Base-by-base conservation (phyloP, 306 rosid species). In the Pterocarpus macrocarpus region DNA sequence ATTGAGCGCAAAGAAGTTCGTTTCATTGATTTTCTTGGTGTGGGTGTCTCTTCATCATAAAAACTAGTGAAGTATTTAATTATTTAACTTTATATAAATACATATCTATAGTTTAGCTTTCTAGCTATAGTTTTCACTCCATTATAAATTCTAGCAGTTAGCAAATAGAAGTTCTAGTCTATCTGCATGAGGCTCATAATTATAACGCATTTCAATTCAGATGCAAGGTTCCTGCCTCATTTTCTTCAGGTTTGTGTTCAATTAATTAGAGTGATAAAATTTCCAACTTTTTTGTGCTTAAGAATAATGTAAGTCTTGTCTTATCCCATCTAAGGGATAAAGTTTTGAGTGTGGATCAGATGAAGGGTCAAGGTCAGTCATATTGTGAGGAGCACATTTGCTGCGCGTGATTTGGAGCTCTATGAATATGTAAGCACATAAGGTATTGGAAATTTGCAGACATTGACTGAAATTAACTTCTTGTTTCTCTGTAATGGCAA, bases 11-110 rank as follows among this genome's bases (percentile, higher is more conserved):
- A 83, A 82, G 80, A 89, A 71, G 86, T 88, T 76, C 90, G 90
- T 62, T 93, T 93, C 91, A 91, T 93, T 71, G 97, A 93, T 93
- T 93, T 93, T 88, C 94, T 93, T 69, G 97, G 97, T 72, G 97
- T 93, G 43, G 97, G 97, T 71, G 81, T 91, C 64, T 80, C 97
- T 73, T 91, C 92, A 56, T 88, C 83, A 14, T 86, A 58, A 72
- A 75, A 76, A 14, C 28, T 30, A 67, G 17, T 68, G 2, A 45
- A 74, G 62, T 58, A 59, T 82, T 80, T 71, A 63, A 64, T 65
- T 90, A 80, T 86, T 80, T 78, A 78, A 84, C 78, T 81, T 74
- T 45, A 9, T 83, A 74, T 59, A 32, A 38, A 50, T 73, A 52
- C 32, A 52, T 49, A 44, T 14, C 13, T 67, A 30, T 70, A 75